These are phyloP conservation scores for Coleophoma cylindrospora DNA, from an alignment of 2,329 filamentous ascomycete genomes.

Conservation along the genomic window DNA sequence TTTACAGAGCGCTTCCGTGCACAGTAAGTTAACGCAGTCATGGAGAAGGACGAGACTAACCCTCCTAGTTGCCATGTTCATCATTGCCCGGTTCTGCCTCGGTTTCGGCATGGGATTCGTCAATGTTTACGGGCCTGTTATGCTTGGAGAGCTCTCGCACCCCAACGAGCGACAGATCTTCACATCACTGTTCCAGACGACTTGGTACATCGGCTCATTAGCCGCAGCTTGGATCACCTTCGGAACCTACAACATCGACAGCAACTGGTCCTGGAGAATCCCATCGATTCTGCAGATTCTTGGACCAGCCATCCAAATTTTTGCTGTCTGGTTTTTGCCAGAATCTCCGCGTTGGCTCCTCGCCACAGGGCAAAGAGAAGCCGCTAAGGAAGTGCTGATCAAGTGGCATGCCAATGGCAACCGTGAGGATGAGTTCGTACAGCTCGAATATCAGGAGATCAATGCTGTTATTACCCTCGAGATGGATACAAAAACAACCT, in stretches of 20 bases:
- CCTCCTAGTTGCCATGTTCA: constrained; percentile 20
- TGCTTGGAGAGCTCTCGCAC: constrained; percentile 28
- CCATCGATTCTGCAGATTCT: constrained; percentile 22
- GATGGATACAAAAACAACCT: background rate
- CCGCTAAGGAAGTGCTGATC: background rate
- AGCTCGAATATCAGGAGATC: background rate
- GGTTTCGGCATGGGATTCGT: constrained; percentile 35
- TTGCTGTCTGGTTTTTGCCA: background rate
- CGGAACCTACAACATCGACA: background rate
- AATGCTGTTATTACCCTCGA: background rate
- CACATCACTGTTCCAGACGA: constrained; percentile 22
- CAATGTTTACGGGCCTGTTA: constrained; percentile 25
- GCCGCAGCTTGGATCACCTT: constrained; percentile 4
- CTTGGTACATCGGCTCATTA: constrained; percentile 1
- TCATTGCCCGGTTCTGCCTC: constrained; percentile 28
- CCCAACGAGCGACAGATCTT: constrained; percentile 27
- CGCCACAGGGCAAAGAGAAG: background rate
- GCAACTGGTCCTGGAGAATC: constrained; percentile 33
- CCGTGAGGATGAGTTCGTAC: constrained; percentile 23
- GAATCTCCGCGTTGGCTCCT: background rate
- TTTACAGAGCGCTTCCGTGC: constrained; percentile 29
- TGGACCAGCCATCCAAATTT: background rate
- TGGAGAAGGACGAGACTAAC: background rate
- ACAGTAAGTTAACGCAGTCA: constrained; percentile 10
- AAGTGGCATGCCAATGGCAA: constrained; percentile 36